Evolutionary conservation across 352 stramenopile genomes (phyloP).

Genomic region (Globisporangium spinosum): DNA sequence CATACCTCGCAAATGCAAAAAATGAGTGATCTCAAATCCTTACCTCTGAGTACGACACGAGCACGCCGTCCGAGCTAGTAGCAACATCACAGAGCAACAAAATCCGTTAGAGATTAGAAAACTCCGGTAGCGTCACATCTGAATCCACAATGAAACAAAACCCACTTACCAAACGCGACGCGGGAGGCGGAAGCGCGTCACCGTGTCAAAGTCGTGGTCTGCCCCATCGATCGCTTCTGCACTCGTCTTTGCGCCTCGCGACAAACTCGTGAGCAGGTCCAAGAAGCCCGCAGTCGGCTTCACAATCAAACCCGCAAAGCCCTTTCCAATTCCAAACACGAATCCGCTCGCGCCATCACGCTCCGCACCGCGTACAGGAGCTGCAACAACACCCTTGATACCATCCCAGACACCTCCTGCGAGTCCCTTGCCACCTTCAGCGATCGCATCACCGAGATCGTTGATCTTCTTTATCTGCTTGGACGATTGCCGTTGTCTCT

Average conservation of each 20-base stretch:
- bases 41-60: slow-evolving; percentile 79
- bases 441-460: slow-evolving; percentile 73
- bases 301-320: slow-evolving; percentile 75
- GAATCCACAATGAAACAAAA: not conserved
- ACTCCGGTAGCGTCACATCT: not conserved
- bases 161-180: slow-evolving; percentile 69
- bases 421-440: slow-evolving; percentile 78
- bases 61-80: slow-evolving; percentile 62
- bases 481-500: slow-evolving; percentile 71
- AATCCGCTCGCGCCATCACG: slow-evolving; percentile 74
- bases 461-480: slow-evolving; percentile 76
- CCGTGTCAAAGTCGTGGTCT: slow-evolving; percentile 39
- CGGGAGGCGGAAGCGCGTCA: slow-evolving; percentile 66
- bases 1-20: not conserved
- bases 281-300: slow-evolving; percentile 82
- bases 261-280: slow-evolving; percentile 79
- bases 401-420: slow-evolving; percentile 79
- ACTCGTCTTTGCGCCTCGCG: slow-evolving; percentile 75
- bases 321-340: slow-evolving; percentile 81
- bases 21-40: not conserved
- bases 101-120: not conserved
- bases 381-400: slow-evolving; percentile 75
- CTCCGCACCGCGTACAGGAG: slow-evolving; percentile 73
- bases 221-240: slow-evolving; percentile 71
- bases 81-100: slow-evolving; percentile 10